These are phyloP conservation scores for Anisodus acutangulus DNA, from an alignment of 257 asterid species.

Conservation along the genomic window DNA sequence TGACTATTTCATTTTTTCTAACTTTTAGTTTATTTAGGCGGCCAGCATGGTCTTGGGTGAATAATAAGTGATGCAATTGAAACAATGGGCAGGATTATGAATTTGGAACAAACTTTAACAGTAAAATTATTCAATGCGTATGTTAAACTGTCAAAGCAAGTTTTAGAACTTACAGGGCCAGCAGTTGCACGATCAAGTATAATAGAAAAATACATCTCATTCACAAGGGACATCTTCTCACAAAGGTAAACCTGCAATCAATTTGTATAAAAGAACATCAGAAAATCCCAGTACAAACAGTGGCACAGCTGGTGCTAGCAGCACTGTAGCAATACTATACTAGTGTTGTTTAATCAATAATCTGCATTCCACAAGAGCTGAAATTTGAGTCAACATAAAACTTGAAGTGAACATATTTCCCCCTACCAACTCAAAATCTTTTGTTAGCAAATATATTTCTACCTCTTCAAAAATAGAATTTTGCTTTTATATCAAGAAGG, in stretches of 20 bases:
- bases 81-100: not conserved
- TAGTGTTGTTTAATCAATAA: not conserved
- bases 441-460: not conserved
- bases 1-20: not conserved
- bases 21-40: not conserved
- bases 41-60: not conserved
- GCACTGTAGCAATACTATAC: not conserved
- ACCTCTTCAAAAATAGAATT: not conserved
- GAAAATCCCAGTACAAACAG: not conserved
- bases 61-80: not conserved
- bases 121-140: not conserved
- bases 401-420: not conserved
- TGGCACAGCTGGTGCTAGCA: not conserved
- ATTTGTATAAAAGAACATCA: not conserved
- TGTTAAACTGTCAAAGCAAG: not conserved
- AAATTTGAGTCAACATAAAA: not conserved
- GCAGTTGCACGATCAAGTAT: constrained; percentile 90
- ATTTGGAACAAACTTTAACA: not conserved
- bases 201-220: constrained; percentile 97
- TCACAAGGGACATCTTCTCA: constrained; percentile 86
- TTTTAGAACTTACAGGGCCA: constrained; percentile 81
- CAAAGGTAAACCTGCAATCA: constrained; percentile 79
- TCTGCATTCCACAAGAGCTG: not conserved
- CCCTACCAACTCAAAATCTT: not conserved
- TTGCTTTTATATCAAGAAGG: not conserved